These are phyloP conservation scores for Epipyxis sp. DNA, from an alignment of 108 stramenopile genomes.

Conservation along the genomic window DNA sequence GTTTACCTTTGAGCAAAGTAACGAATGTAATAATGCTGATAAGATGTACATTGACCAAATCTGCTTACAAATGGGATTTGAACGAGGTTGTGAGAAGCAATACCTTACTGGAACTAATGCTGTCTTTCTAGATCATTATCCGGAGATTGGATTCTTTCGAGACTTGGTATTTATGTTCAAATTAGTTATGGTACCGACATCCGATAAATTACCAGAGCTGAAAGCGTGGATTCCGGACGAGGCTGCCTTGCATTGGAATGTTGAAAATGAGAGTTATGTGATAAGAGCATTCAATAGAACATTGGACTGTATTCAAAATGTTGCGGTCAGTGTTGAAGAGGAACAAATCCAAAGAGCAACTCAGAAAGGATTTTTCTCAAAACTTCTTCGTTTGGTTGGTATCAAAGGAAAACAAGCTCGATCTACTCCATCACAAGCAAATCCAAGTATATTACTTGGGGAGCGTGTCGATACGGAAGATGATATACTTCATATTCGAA, in stretches of 20 bases:
- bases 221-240: slow-evolving; percentile 46
- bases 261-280: slow-evolving; percentile 4
- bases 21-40: slow-evolving; percentile 46
- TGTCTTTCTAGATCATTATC: slow-evolving; percentile 80
- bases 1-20: slow-evolving; percentile 50
- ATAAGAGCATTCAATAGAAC: slow-evolving; percentile 6
- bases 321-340: not conserved
- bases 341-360: not conserved
- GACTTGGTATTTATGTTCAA: slow-evolving; percentile 98
- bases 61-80: slow-evolving; percentile 55
- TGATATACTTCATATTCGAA: slow-evolving; percentile 81
- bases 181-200: slow-evolving; percentile 58
- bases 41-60: slow-evolving; percentile 41
- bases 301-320: slow-evolving; percentile 7
- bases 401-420: slow-evolving; percentile 43
- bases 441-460: slow-evolving; percentile 57
- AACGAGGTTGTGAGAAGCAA: slow-evolving; percentile 34
- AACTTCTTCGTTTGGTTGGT: slow-evolving; percentile 9
- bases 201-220: slow-evolving; percentile 50
- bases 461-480: slow-evolving; percentile 71
- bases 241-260: slow-evolving; percentile 49
- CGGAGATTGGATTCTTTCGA: slow-evolving; percentile 93
- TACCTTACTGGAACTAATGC: slow-evolving; percentile 50
- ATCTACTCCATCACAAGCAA: slow-evolving; percentile 56
- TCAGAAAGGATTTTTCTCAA: not conserved